Percentiles rank a stretch among this genome's conserved stretches.
phyloP scores from a whole-genome alignment of 2,329 filamentous ascomycete genomes.

The Hypoxylon sp. region DNA sequence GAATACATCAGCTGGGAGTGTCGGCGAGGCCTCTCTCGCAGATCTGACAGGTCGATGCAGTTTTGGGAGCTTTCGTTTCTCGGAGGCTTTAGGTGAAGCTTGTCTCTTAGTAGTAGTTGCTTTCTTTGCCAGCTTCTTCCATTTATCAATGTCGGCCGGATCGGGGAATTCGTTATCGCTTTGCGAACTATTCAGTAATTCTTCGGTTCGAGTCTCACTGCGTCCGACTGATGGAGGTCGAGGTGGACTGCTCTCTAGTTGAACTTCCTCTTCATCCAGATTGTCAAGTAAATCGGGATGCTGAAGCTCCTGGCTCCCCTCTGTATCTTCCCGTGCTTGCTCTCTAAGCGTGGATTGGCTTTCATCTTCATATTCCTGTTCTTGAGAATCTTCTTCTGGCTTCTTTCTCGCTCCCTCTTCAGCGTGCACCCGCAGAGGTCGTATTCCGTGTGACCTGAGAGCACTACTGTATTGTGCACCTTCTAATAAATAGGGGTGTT shows the following conservation, averaged over 20 bases:
- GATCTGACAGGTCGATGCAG: slow-evolving; percentile 29
- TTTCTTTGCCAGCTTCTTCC: slow-evolving; percentile 42
- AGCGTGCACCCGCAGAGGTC: slow-evolving; percentile 60
- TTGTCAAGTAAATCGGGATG: slow-evolving; percentile 34
- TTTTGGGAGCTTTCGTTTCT: slow-evolving; percentile 44
- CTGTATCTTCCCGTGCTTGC: slow-evolving; percentile 47
- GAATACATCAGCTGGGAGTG: slow-evolving; percentile 47
- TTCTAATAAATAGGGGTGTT: slow-evolving; percentile 70
- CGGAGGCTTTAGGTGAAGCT: slow-evolving; percentile 46
- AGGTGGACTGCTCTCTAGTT: slow-evolving; percentile 32
- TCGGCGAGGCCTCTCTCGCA: slow-evolving; percentile 30
- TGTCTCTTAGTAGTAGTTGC: slow-evolving; percentile 41
- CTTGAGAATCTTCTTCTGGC: slow-evolving; percentile 59
- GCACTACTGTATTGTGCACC: slow-evolving; percentile 65
- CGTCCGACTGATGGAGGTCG: slow-evolving; percentile 35
- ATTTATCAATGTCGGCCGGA: slow-evolving; percentile 48
- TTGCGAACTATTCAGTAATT: slow-evolving; percentile 43
- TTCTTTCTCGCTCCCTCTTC: slow-evolving; percentile 48
- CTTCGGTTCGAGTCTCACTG: slow-evolving; percentile 5
- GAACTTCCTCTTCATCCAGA: slow-evolving; percentile 39
- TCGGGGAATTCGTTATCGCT: slow-evolving; percentile 51
- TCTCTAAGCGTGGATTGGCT: slow-evolving; percentile 57
- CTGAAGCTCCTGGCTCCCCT: slow-evolving; percentile 52
- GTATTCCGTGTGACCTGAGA: slow-evolving; percentile 66
- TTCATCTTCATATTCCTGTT: slow-evolving; percentile 64